Percentiles rank a stretch among this genome's conserved stretches.
phyloP scores from a whole-genome alignment of 306 rosid genomes.

The apple (Malus domestica) region DNA sequence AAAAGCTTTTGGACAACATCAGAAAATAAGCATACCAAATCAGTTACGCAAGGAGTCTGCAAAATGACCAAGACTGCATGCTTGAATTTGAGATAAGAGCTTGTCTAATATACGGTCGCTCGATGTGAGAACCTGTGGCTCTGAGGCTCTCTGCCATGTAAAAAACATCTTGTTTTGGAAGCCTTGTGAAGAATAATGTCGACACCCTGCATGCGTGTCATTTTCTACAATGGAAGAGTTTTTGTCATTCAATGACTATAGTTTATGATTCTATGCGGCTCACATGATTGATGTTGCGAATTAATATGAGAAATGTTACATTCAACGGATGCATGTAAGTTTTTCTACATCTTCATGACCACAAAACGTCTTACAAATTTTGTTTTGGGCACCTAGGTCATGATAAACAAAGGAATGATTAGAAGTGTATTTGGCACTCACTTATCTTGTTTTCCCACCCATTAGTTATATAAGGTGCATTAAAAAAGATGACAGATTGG shows the following conservation, averaged over 20 bases:
- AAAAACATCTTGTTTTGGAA: neutral
- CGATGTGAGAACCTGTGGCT: neutral
- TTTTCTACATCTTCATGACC: neutral
- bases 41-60: conserved; percentile 16
- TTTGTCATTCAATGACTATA: neutral
- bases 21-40: neutral
- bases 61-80: neutral
- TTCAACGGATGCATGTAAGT: too few relatives aligned
- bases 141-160: neutral
- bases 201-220: neutral
- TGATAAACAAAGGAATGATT: too few relatives aligned
- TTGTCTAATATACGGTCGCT: neutral
- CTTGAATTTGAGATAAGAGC: neutral
- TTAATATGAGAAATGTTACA: too few relatives aligned
- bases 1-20: neutral
- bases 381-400: neutral
- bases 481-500: too few relatives aligned
- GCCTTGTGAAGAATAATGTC: neutral
- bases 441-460: too few relatives aligned
- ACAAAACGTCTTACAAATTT: neutral
- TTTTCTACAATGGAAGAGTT: neutral
- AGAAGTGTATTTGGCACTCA: too few relatives aligned
- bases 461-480: too few relatives aligned
- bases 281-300: too few relatives aligned
- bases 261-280: too few relatives aligned